A percentile compares a stretch with the other conserved stretches of the same genome.
Evolutionary conservation across 176 grass and related monocot species (phyloP).

Genomic region (Zoysia japonica): DNA sequence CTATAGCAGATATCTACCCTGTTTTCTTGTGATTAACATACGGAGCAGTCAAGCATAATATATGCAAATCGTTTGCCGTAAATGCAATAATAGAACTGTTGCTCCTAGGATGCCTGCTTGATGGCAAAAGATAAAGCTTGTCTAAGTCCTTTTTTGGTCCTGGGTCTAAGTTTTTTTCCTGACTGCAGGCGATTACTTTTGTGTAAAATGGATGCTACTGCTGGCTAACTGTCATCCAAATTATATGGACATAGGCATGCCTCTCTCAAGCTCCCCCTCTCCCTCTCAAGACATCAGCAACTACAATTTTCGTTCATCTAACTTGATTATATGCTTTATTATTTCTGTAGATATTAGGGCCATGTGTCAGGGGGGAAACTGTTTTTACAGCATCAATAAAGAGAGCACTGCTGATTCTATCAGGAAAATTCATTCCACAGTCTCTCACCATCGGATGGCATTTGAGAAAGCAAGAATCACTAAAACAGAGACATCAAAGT

Average conservation of each 20-base stretch:
- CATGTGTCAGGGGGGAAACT: slow-evolving; percentile 56
- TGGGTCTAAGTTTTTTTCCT: background rate
- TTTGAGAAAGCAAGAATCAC: slow-evolving; percentile 59
- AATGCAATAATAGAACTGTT: background rate
- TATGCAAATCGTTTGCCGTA: background rate
- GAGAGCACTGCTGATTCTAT: slow-evolving; percentile 39
- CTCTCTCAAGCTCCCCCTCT: background rate
- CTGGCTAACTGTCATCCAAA: slow-evolving; percentile 51
- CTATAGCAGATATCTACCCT: background rate
- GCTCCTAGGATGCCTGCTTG: background rate
- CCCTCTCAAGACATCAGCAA: background rate
- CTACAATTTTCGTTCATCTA: background rate
- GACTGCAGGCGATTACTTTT: slow-evolving; percentile 42
- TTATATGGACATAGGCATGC: slow-evolving; percentile 58
- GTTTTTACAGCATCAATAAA: slow-evolving; percentile 46
- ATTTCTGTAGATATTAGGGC: slow-evolving; percentile 52
- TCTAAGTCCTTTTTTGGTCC: background rate
- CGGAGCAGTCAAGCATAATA: background rate
- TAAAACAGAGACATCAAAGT: slow-evolving; percentile 60
- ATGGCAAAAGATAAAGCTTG: background rate
- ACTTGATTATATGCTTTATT: background rate
- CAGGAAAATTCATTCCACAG: slow-evolving; percentile 44
- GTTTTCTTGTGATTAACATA: background rate
- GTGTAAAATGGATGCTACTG: slow-evolving; percentile 55
- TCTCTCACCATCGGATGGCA: slow-evolving; percentile 73